Conservation (phyloP, 1,284 basidiomycete genomes). For the Puccinia horiana region DNA sequence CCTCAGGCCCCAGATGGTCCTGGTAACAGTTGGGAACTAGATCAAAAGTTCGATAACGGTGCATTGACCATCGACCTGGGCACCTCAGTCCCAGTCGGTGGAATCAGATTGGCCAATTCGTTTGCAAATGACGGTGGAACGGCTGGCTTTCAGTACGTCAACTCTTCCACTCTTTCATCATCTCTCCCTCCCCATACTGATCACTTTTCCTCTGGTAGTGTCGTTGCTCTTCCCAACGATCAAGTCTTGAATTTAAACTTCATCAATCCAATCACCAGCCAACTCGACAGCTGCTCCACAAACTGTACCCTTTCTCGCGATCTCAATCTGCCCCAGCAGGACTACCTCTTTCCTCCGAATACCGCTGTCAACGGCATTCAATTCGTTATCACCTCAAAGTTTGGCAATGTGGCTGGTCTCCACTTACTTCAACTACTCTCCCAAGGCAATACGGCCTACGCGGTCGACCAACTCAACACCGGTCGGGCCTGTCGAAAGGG, state of each 20-base stretch:
- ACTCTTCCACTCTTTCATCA: neutral
- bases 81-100: slow-evolving; percentile 70
- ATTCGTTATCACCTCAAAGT: slow-evolving; percentile 75
- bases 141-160: slow-evolving; percentile 74
- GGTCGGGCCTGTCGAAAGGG: slow-evolving; percentile 52
- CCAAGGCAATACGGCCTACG: slow-evolving; percentile 65
- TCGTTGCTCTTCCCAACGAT: slow-evolving; percentile 56
- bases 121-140: slow-evolving; percentile 78
- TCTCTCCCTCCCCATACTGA: slow-evolving; percentile 39
- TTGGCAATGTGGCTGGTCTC: slow-evolving; percentile 75
- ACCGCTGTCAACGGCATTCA: slow-evolving; percentile 75
- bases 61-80: slow-evolving; percentile 74
- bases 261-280: slow-evolving; percentile 52
- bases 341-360: slow-evolving; percentile 72
- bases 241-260: slow-evolving; percentile 54
- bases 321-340: slow-evolving; percentile 76
- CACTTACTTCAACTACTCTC: slow-evolving; percentile 87
- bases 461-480: slow-evolving; percentile 56
- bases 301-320: slow-evolving; percentile 59
- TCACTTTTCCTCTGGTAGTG: slow-evolving; percentile 43
- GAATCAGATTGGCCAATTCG: slow-evolving; percentile 86
- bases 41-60: slow-evolving; percentile 67
- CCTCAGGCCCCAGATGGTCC: slow-evolving; percentile 76
- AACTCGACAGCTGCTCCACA: slow-evolving; percentile 57
- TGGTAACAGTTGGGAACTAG: slow-evolving; percentile 78